Conservation (phyloP, 1,284 basidiomycete species). For the Hypsizygus ulmarius region DNA sequence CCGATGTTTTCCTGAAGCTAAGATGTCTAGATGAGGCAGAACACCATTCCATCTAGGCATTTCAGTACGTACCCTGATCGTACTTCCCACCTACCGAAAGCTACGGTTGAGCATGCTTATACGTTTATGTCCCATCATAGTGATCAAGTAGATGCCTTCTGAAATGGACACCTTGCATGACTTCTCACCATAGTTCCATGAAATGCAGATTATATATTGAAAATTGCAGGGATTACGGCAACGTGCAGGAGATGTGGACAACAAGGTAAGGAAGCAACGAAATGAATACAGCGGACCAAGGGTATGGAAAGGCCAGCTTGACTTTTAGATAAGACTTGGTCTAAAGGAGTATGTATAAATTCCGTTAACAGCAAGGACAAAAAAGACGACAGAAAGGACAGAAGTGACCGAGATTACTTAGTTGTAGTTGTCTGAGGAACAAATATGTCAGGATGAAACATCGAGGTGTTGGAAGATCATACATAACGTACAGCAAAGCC, state of each 20-base stretch:
- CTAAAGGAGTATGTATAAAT: slow-evolving; percentile 16
- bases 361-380: slow-evolving; percentile 19
- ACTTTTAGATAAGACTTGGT: slow-evolving; percentile 15
- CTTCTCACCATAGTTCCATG: slow-evolving; percentile 11
- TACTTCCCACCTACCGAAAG: slow-evolving; percentile 10
- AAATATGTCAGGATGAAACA: slow-evolving; percentile 3
- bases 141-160: no score
- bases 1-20: slow-evolving; percentile 75
- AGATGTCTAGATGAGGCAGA: slow-evolving; percentile 69
- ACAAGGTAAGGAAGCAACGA: slow-evolving; percentile 25
- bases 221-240: slow-evolving; percentile 39
- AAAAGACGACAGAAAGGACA: slow-evolving; percentile 5
- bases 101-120: no score
- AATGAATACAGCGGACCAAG: slow-evolving; percentile 41
- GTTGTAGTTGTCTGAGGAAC: slow-evolving; percentile 40
- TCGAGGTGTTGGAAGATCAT: not conserved
- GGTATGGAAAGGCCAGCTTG: slow-evolving; percentile 40
- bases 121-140: no score
- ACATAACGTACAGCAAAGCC: slow-evolving; percentile 45
- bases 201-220: slow-evolving; percentile 34
- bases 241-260: slow-evolving; percentile 27
- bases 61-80: slow-evolving; percentile 1
- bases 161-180: no score
- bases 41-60: slow-evolving; percentile 44
- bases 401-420: slow-evolving; percentile 34